These are phyloP conservation scores for Pisolithus tinctorius DNA, from an alignment of 768 basidiomycete genomes.

Conservation along the genomic window DNA sequence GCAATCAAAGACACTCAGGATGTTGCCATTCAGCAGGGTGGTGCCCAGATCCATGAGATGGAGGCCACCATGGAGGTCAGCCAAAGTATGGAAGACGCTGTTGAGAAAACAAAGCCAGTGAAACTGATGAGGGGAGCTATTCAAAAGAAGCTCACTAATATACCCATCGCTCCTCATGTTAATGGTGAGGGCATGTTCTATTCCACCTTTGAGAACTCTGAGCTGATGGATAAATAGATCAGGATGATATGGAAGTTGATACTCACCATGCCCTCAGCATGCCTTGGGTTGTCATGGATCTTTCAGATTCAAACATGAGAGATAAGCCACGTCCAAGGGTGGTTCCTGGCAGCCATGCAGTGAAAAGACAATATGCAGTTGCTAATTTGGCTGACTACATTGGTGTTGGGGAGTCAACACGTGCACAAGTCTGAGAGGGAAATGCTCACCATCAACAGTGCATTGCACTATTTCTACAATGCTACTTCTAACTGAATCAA, in stretches of 20 bases:
- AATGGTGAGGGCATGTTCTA: neutral
- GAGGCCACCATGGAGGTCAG: neutral
- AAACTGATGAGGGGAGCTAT: neutral
- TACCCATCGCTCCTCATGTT: neutral
- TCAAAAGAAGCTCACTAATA: neutral
- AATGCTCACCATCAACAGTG: too few relatives aligned
- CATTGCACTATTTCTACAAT: neutral
- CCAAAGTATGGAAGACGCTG: too few relatives aligned
- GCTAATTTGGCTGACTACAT: too few relatives aligned
- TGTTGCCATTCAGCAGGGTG: neutral
- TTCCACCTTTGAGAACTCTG: neutral
- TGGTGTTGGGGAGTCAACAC: neutral
- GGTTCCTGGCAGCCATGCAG: too few relatives aligned
- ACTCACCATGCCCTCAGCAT: too few relatives aligned
- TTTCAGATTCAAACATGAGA: too few relatives aligned
- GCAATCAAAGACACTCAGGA: neutral
- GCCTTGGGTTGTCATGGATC: too few relatives aligned
- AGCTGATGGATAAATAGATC: neutral
- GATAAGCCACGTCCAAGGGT: too few relatives aligned
- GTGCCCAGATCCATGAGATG: too few relatives aligned
- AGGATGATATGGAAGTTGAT: neutral
- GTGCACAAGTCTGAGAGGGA: neutral
- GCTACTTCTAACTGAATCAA: neutral
- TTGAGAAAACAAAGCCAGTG: neutral
- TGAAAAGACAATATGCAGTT: too few relatives aligned